Evolutionary conservation across 1,284 basidiomycete genomes (phyloP).

Genomic region (Puccinia horiana): DNA sequence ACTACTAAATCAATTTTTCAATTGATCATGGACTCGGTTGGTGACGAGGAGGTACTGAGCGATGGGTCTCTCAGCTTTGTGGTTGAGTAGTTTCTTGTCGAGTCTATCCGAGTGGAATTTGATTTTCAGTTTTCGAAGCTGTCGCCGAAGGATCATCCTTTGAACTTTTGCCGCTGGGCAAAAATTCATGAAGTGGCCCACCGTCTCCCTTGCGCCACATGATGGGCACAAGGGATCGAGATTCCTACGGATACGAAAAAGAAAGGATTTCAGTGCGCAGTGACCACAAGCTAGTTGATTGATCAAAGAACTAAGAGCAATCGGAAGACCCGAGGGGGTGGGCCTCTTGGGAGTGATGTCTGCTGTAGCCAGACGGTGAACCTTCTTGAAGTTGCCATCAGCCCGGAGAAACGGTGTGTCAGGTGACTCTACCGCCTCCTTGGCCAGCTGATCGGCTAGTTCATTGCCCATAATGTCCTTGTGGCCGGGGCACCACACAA

Average conservation of each 20-base stretch:
- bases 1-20: too few relatives aligned
- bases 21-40: too few relatives aligned
- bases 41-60: too few relatives aligned
- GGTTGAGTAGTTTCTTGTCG: background rate
- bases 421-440: too few relatives aligned
- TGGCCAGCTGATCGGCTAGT: too few relatives aligned
- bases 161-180: background rate
- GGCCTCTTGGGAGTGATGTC: too few relatives aligned
- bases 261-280: background rate
- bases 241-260: background rate
- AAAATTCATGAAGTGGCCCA: conserved; percentile 6
- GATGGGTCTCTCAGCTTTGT: too few relatives aligned
- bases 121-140: background rate
- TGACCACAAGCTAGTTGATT: conserved; percentile 9
- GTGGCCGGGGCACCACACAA: too few relatives aligned
- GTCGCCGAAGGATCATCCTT: background rate
- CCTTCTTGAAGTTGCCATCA: too few relatives aligned
- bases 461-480: too few relatives aligned
- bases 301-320: background rate
- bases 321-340: background rate
- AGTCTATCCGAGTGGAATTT: background rate
- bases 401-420: too few relatives aligned
- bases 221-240: background rate
- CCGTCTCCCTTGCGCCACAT: background rate
- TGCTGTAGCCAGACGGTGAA: too few relatives aligned